Percentiles rank a stretch among this genome's conserved stretches.
Evolutionary conservation across 257 asterid genomes (phyloP).

Genomic region (Solanum pinnatisectum): DNA sequence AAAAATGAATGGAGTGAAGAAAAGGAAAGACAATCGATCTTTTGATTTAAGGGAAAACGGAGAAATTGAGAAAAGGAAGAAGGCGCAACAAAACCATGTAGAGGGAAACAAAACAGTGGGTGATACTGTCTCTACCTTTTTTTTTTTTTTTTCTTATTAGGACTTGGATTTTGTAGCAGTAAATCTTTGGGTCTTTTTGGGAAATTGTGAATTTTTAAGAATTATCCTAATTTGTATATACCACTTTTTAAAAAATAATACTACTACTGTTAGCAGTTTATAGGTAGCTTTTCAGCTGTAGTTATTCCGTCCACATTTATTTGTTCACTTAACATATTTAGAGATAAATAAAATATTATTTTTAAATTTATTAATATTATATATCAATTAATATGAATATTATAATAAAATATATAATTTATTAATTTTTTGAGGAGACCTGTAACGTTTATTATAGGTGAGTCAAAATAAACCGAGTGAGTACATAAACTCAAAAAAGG

Average conservation of each 20-base stretch:
- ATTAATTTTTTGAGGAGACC: background rate
- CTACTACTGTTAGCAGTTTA: background rate
- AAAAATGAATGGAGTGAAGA: background rate
- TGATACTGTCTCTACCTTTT: background rate
- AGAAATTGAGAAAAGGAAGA: background rate
- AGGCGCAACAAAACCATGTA: background rate
- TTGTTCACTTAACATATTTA: too few relatives aligned
- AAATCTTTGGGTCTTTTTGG: background rate
- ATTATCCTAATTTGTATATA: background rate
- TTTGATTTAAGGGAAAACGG: background rate
- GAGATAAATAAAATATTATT: background rate
- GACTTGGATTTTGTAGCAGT: background rate
- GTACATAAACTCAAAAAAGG: too few relatives aligned
- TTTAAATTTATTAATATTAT: background rate
- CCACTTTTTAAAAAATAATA: background rate
- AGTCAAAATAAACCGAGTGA: accelerated
- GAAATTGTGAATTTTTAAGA: background rate
- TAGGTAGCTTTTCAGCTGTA: background rate
- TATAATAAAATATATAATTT: background rate
- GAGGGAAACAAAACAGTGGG: background rate
- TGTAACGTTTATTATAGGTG: background rate
- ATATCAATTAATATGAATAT: background rate
- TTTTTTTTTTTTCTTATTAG: background rate
- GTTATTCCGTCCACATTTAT: background rate
- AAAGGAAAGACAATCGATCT: background rate